These are phyloP conservation scores for Nemania abortiva DNA, from an alignment of 2,329 filamentous ascomycete species.

Conservation along the genomic window DNA sequence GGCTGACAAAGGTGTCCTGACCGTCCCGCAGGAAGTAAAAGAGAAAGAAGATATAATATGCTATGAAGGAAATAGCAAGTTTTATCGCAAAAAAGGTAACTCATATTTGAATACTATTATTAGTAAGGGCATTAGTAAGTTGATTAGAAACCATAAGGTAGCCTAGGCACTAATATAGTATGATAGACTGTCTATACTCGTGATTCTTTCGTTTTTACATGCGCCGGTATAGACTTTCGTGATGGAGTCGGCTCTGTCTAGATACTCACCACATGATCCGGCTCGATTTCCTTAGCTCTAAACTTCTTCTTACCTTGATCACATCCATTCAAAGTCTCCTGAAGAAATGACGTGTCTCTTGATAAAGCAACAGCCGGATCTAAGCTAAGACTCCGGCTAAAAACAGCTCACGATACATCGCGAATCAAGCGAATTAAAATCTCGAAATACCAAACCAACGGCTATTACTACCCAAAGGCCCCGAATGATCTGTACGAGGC, in stretches of 20 bases:
- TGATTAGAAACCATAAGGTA: background rate
- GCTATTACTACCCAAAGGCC: background rate
- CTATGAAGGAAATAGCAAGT: background rate
- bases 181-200: background rate
- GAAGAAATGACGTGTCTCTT: background rate
- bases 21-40: background rate
- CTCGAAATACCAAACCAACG: background rate
- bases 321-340: background rate
- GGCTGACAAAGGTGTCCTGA: background rate
- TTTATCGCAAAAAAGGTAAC: background rate
- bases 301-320: background rate
- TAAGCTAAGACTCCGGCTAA: background rate
- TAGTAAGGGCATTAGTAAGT: background rate
- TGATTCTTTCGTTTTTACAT: background rate
- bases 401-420: background rate
- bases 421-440: background rate
- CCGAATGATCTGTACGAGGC: background rate
- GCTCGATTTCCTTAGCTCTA: background rate
- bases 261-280: background rate
- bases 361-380: background rate
- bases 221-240: no score
- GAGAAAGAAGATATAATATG: background rate
- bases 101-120: background rate
- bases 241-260: background rate
- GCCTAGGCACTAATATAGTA: background rate